These are phyloP conservation scores for Cucurbita ficifolia DNA, from an alignment of 306 rosid genomes.

Conservation along the genomic window DNA sequence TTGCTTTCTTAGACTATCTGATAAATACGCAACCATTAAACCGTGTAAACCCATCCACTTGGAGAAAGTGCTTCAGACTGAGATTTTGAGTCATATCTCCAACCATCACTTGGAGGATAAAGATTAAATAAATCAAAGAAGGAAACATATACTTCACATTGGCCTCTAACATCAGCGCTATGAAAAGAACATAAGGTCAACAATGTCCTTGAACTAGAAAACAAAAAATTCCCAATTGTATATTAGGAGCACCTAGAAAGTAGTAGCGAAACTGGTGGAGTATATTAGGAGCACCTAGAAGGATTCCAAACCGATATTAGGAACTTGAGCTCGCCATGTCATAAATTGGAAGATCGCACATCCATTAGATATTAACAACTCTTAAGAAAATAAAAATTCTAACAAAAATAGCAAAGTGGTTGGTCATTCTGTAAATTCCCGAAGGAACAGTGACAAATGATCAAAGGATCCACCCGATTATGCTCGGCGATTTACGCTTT, in stretches of 20 bases:
- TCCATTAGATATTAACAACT: neutral
- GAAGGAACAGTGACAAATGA: neutral
- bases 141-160: neutral
- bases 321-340: neutral
- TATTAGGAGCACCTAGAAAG: neutral
- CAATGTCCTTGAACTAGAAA: neutral
- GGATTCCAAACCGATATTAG: neutral
- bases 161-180: neutral
- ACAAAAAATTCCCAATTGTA: neutral
- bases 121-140: neutral
- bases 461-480: neutral
- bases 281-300: neutral
- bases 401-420: neutral
- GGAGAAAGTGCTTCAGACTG: neutral
- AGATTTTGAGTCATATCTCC: neutral
- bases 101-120: neutral
- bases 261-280: too few relatives aligned
- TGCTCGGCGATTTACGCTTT: neutral
- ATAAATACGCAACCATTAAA: neutral
- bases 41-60: neutral
- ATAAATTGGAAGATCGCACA: neutral
- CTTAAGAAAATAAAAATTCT: neutral
- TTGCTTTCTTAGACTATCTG: neutral
- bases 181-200: neutral
- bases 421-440: neutral